phyloP scores from a whole-genome alignment of 129 eudicot species.

The Oenanthe sinensis region DNA sequence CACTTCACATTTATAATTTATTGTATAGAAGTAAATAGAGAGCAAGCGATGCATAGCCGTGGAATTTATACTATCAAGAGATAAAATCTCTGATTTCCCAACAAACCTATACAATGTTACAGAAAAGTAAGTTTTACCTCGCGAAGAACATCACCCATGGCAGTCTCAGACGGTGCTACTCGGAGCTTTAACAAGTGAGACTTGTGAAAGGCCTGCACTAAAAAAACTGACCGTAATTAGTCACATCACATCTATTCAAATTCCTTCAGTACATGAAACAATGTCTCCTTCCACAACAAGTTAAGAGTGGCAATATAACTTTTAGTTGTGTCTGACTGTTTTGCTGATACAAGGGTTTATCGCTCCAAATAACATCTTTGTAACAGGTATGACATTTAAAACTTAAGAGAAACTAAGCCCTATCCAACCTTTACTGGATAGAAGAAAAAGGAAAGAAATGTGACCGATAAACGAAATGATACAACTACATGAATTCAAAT shows the following conservation, averaged over 20 bases:
- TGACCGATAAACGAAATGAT: neutral
- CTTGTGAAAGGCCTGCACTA: conserved; percentile 84
- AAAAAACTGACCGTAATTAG: neutral
- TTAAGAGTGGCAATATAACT: neutral
- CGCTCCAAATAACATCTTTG: neutral
- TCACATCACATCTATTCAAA: neutral
- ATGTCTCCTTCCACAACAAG: neutral
- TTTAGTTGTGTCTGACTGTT: neutral
- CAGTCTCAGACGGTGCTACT: conserved; percentile 39
- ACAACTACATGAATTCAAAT: neutral
- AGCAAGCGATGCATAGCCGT: neutral
- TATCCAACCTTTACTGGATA: neutral
- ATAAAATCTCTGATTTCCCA: neutral
- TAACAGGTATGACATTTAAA: neutral
- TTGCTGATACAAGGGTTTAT: neutral
- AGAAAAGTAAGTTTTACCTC: neutral
- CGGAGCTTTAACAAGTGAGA: conserved; percentile 79
- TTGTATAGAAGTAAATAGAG: neutral
- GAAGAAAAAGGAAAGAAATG: neutral
- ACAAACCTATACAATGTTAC: neutral
- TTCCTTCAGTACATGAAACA: neutral
- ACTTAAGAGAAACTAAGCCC: neutral
- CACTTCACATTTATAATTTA: neutral
- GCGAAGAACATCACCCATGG: conserved; percentile 8
- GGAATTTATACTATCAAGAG: neutral